Conservation (phyloP, 148 eudicot genomes). For the Persicaria tinctoria region DNA sequence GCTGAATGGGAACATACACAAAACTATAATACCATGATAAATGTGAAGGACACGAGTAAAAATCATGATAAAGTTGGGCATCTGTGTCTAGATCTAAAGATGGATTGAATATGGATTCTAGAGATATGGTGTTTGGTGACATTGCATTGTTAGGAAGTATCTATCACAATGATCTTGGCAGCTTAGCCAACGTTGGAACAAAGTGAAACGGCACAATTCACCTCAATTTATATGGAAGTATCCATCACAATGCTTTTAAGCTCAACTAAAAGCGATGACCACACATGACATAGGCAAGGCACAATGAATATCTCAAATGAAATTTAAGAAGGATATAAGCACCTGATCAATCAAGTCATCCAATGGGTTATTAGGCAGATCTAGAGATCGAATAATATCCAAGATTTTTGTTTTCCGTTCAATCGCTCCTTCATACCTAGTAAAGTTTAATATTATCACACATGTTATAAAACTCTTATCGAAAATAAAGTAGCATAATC, state of each 20-base stretch:
- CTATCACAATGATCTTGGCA: too few species aligned
- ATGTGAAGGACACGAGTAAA: too few species aligned
- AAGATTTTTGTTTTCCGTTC: conserved; percentile 63
- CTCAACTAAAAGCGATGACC: neutral
- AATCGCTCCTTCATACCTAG: conserved; percentile 76
- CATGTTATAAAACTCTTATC: neutral
- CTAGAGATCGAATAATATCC: conserved; percentile 66
- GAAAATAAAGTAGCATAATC: neutral
- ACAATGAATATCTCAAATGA: conserved; percentile 1
- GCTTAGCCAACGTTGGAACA: too few species aligned
- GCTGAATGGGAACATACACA: too few species aligned
- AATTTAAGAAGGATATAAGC: neutral
- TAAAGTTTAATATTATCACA: conserved; percentile 9
- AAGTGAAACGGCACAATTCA: too few species aligned
- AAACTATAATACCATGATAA: too few species aligned
- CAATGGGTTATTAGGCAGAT: conserved; percentile 93
- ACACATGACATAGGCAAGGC: neutral
- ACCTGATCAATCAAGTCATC: conserved; percentile 99
- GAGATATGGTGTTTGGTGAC: too few species aligned
- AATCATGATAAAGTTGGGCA: too few species aligned
- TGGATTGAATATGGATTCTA: too few species aligned
- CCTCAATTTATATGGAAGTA: too few species aligned
- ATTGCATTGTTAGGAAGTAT: too few species aligned
- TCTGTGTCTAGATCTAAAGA: too few species aligned
- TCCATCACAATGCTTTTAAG: neutral